A percentile compares a stretch with the other conserved stretches of the same genome.
These are phyloP conservation scores for Botryobasidium botryosum DNA, from an alignment of 768 basidiomycete species.

Conservation along the genomic window DNA sequence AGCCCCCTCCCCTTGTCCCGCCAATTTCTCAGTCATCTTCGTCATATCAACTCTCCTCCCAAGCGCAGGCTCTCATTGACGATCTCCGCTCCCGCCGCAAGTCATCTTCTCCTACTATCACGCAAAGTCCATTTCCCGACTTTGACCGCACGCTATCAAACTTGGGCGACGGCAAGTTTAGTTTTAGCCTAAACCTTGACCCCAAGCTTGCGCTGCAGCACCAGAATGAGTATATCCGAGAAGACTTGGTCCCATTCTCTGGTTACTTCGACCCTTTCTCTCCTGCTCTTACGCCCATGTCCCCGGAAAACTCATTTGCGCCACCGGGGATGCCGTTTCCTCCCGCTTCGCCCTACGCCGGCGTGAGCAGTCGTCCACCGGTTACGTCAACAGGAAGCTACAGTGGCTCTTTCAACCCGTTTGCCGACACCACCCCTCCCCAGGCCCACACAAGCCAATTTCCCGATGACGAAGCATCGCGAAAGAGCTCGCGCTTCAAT, in stretches of 20 bases:
- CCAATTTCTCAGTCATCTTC: slow-evolving; percentile 28
- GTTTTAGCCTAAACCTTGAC: slow-evolving; percentile 79
- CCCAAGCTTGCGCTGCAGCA: slow-evolving; percentile 38
- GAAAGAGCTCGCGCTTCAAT: slow-evolving; percentile 12
- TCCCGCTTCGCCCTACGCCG: too few relatives aligned
- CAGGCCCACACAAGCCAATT: too few relatives aligned
- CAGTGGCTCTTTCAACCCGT: slow-evolving; percentile 13
- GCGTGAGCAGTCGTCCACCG: slow-evolving; percentile 17
- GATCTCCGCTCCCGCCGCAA: slow-evolving; percentile 68
- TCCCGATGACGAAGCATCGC: slow-evolving; percentile 9
- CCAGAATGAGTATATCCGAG: background rate
- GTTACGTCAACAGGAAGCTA: slow-evolving; percentile 8
- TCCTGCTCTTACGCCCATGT: slow-evolving; percentile 44
- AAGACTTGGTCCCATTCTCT: slow-evolving; percentile 13
- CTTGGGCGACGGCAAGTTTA: slow-evolving; percentile 41
- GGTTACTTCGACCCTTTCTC: slow-evolving; percentile 53
- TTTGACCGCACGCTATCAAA: slow-evolving; percentile 70
- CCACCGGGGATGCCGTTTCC: too few relatives aligned
- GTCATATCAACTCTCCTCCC: slow-evolving; percentile 74
- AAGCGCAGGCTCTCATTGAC: slow-evolving; percentile 68
- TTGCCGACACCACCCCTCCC: slow-evolving; percentile 4
- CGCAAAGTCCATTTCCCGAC: slow-evolving; percentile 63
- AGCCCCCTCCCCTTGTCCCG: slow-evolving; percentile 1
- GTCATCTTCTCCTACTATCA: slow-evolving; percentile 23
- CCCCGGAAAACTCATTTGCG: too few relatives aligned